Evolutionary conservation across 2,329 filamentous ascomycete genomes (phyloP).

Genomic region (Paecilomyces sp.): DNA sequence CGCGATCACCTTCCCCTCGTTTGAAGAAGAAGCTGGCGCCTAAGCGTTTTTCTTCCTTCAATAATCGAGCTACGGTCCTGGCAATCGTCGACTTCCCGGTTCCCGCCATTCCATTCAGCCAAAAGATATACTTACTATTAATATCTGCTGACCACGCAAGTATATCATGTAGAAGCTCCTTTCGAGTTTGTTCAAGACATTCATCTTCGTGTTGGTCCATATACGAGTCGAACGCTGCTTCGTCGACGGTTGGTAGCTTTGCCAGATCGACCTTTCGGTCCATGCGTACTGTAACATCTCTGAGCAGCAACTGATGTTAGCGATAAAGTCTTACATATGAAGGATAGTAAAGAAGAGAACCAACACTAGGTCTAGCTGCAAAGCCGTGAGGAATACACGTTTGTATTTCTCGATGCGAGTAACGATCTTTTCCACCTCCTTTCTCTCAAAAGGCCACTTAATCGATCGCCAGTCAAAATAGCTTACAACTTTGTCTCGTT

Average conservation of each 20-base stretch:
- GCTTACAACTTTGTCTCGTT: too few species aligned
- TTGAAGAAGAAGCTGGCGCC: conserved; percentile 42
- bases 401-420: too few species aligned
- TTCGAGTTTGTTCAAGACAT: neutral
- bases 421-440: too few species aligned
- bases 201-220: neutral
- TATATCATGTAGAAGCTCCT: neutral
- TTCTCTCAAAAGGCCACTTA: too few species aligned
- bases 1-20: conserved; percentile 30
- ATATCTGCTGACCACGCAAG: neutral
- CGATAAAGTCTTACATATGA: too few species aligned
- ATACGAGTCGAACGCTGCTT: neutral
- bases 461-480: too few species aligned
- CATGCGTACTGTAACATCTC: neutral
- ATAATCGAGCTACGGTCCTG: conserved; percentile 12
- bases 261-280: neutral
- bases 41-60: conserved; percentile 13
- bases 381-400: too few species aligned
- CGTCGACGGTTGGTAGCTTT: neutral
- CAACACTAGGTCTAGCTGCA: too few species aligned
- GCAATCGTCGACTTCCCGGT: neutral
- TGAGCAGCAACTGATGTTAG: too few species aligned
- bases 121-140: neutral
- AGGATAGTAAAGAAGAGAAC: too few species aligned
- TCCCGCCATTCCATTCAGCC: neutral